phyloP scores from a whole-genome alignment of 306 rosid species.

The Cucurbita maxima region DNA sequence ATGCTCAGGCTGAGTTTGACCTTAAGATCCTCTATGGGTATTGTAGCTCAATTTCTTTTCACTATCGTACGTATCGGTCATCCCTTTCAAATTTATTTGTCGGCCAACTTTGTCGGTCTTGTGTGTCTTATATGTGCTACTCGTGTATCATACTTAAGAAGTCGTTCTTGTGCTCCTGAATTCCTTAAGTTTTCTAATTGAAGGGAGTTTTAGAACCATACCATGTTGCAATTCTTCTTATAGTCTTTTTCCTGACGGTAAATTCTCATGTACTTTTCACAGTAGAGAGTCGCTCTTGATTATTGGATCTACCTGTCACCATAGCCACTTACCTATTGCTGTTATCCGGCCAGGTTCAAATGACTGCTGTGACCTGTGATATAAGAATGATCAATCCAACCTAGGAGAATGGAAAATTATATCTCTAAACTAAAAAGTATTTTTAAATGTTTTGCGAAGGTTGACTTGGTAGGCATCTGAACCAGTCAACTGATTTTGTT shows the following conservation, averaged over 20 bases:
- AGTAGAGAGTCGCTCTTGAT: neutral
- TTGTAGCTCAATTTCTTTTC: neutral
- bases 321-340: neutral
- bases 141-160: neutral
- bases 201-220: neutral
- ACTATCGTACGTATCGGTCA: neutral
- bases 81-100: neutral
- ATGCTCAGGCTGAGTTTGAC: neutral
- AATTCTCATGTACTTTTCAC: neutral
- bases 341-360: neutral
- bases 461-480: neutral
- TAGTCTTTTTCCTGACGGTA: neutral
- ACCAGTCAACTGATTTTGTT: neutral
- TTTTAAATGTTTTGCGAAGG: neutral
- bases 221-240: neutral
- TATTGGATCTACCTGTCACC: neutral
- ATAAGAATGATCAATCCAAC: neutral
- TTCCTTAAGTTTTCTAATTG: neutral
- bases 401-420: neutral
- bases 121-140: neutral
- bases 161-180: neutral
- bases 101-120: neutral
- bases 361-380: neutral
- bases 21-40: neutral
- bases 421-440: neutral